A percentile compares a stretch with the other conserved stretches of the same genome.
phyloP scores from a whole-genome alignment of 768 basidiomycete genomes.

The Collybia nuda region DNA sequence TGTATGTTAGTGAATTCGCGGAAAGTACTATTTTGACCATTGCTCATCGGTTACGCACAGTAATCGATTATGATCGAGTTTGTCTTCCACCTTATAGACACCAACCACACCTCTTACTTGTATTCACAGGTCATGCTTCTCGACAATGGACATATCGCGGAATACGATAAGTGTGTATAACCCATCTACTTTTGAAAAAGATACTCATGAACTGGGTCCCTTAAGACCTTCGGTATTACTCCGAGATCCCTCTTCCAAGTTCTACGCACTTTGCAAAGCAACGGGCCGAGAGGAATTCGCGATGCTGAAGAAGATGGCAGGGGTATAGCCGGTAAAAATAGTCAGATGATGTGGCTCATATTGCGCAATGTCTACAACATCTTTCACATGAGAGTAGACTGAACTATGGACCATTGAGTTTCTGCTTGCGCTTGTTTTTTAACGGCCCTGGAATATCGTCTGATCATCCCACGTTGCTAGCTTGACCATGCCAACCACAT shows the following conservation, averaged over 20 bases:
- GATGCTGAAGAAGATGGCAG: constrained; percentile 67
- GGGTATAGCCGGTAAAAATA: constrained; percentile 22
- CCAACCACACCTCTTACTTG: neutral
- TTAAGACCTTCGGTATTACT: constrained; percentile 55
- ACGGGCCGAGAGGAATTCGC: constrained; percentile 73
- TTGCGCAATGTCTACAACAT: neutral
- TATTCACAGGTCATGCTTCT: constrained; percentile 64
- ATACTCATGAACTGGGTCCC: neutral
- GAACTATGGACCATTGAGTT: too few relatives aligned
- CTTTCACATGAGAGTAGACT: too few relatives aligned
- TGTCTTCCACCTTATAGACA: constrained; percentile 13
- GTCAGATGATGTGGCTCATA: neutral
- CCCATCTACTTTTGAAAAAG: neutral
- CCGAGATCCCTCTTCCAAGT: constrained; percentile 54
- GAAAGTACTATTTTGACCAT: constrained; percentile 83
- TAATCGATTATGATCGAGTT: constrained; percentile 84
- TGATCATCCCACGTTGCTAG: too few relatives aligned
- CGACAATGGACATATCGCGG: constrained; percentile 75
- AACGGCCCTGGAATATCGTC: too few relatives aligned
- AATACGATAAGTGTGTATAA: constrained; percentile 58
- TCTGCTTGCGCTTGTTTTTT: too few relatives aligned
- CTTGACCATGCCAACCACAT: too few relatives aligned
- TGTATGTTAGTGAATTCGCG: constrained; percentile 60
- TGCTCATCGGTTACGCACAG: constrained; percentile 75
- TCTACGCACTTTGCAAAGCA: constrained; percentile 69